These are phyloP conservation scores for Zygotorulaspora florentina DNA, from an alignment of 805 yeast species.

Conservation along the genomic window DNA sequence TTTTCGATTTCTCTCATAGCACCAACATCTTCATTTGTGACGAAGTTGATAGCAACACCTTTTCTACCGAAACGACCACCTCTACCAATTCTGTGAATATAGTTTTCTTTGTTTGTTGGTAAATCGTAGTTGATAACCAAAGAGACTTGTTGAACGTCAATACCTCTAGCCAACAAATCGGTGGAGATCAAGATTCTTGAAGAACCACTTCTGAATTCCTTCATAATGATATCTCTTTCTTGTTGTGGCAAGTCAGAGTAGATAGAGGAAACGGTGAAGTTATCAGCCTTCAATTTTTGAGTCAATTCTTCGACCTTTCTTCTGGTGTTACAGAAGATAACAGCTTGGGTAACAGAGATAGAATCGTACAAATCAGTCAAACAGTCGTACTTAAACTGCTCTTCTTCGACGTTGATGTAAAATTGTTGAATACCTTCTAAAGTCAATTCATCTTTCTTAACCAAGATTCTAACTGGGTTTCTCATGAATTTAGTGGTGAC, in stretches of 20 bases:
- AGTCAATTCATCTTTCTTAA: slow-evolving; percentile 89
- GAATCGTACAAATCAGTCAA: slow-evolving; percentile 93
- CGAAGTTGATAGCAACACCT: slow-evolving; percentile 95
- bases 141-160: slow-evolving; percentile 97
- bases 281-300: slow-evolving; percentile 67
- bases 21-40: slow-evolving; percentile 72
- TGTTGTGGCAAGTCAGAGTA: slow-evolving; percentile 96
- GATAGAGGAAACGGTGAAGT: slow-evolving; percentile 92
- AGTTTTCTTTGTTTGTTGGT: slow-evolving; percentile 90
- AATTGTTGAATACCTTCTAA: slow-evolving; percentile 93
- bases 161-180: slow-evolving; percentile 97
- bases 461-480: slow-evolving; percentile 90
- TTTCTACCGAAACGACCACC: slow-evolving; percentile 98
- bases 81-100: slow-evolving; percentile 96
- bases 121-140: slow-evolving; percentile 92
- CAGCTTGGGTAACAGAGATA: slow-evolving; percentile 93
- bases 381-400: slow-evolving; percentile 91
- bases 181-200: slow-evolving; percentile 93
- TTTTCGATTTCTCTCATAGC: slow-evolving; percentile 70
- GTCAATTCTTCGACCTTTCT: slow-evolving; percentile 90
- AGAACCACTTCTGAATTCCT: slow-evolving; percentile 89
- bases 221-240: slow-evolving; percentile 92
- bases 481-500: slow-evolving; percentile 89
- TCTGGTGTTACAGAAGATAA: slow-evolving; percentile 95
- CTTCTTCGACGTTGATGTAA: slow-evolving; percentile 85